phyloP scores from a whole-genome alignment of 2,329 filamentous ascomycete species.

The Neoscytalidium dimidiatum region DNA sequence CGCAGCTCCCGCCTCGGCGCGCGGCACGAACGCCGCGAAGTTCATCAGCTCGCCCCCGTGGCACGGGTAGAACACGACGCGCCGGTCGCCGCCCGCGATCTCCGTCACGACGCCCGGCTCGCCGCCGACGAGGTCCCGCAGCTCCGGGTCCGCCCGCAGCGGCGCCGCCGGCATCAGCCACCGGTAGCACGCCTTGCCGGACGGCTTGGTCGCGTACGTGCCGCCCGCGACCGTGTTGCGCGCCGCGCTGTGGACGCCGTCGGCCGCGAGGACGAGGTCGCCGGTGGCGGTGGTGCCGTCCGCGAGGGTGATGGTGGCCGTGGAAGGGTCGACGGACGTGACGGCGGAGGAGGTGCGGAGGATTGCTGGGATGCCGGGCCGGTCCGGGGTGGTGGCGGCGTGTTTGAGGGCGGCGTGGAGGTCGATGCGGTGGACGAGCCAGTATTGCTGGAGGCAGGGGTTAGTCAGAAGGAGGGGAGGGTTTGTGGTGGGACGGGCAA shows the following conservation, averaged over 20 bases:
- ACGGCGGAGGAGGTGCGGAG: constrained; percentile 48
- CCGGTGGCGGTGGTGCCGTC: constrained; percentile 46
- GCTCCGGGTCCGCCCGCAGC: constrained; percentile 42
- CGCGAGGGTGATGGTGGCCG: constrained; percentile 47
- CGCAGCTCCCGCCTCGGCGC: too few relatives aligned
- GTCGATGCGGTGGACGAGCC: constrained; percentile 50
- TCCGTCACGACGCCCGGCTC: constrained; percentile 46
- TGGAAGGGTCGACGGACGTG: constrained; percentile 44
- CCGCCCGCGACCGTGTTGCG: constrained; percentile 31
- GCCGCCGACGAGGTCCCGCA: constrained; percentile 36
- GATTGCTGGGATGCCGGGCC: constrained; percentile 37
- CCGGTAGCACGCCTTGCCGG: constrained; percentile 60
- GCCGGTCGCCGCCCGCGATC: constrained; percentile 44
- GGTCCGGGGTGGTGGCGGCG: constrained; percentile 25
- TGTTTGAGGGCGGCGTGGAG: constrained; percentile 56
- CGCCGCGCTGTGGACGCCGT: constrained; percentile 49
- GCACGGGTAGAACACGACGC: constrained; percentile 52
- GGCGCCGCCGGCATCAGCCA: constrained; percentile 55
- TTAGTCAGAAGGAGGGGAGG: too few relatives aligned
- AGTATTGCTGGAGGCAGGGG: background rate
- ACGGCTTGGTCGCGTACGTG: constrained; percentile 43
- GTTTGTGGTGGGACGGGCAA: too few relatives aligned
- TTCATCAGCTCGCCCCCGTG: constrained; percentile 50
- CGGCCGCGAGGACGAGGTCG: constrained; percentile 57
- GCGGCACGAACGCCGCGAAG: constrained; percentile 31